Percentiles rank a stretch among this genome's conserved stretches.
Evolutionary conservation across 768 basidiomycete species (phyloP).

Genomic region (Hirschioporus abietinus): DNA sequence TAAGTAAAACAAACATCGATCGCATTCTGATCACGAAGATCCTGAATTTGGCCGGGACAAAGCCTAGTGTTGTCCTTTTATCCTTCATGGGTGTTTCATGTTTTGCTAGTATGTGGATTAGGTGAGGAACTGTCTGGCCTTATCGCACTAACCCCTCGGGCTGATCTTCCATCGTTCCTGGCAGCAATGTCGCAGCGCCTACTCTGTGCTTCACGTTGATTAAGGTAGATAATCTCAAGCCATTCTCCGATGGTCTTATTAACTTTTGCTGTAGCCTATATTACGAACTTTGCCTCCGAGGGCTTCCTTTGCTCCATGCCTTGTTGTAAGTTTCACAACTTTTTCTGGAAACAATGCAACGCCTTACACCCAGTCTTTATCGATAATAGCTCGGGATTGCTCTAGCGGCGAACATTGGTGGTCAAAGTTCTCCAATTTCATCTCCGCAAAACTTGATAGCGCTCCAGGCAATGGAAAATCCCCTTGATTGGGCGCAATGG

Average conservation of each 20-base stretch:
- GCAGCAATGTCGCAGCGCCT: slow-evolving; percentile 93
- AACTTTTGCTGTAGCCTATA: slow-evolving; percentile 63
- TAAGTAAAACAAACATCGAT: slow-evolving; percentile 95
- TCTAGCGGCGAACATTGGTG: slow-evolving; percentile 96
- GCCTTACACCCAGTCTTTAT: slow-evolving; percentile 2
- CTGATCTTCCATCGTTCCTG: slow-evolving; percentile 7
- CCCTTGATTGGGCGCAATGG: slow-evolving; percentile 87
- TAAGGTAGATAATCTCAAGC: slow-evolving; percentile 42
- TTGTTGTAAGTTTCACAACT: slow-evolving; percentile 64
- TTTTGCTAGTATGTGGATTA: slow-evolving; percentile 99
- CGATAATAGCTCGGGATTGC: slow-evolving; percentile 81
- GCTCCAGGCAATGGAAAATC: slow-evolving; percentile 77
- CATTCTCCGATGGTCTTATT: slow-evolving; percentile 6
- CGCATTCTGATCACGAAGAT: slow-evolving; percentile 86
- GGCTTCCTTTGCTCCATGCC: slow-evolving; percentile 81
- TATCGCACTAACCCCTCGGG: slow-evolving; percentile 4
- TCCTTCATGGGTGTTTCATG: slow-evolving; percentile 96
- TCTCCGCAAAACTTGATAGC: slow-evolving; percentile 98
- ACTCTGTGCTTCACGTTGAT: slow-evolving; percentile 96
- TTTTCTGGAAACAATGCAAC: background rate
- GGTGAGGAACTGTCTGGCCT: slow-evolving; percentile 35
- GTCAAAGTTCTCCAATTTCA: slow-evolving; percentile 95
- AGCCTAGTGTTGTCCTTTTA: slow-evolving; percentile 80
- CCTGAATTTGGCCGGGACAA: slow-evolving; percentile 83
- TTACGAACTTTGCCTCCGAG: slow-evolving; percentile 84